Percentiles rank a stretch among this genome's conserved stretches.
Evolutionary conservation across 148 eudicot species (phyloP).

Genomic region (Mesembryanthemum crystallinum): DNA sequence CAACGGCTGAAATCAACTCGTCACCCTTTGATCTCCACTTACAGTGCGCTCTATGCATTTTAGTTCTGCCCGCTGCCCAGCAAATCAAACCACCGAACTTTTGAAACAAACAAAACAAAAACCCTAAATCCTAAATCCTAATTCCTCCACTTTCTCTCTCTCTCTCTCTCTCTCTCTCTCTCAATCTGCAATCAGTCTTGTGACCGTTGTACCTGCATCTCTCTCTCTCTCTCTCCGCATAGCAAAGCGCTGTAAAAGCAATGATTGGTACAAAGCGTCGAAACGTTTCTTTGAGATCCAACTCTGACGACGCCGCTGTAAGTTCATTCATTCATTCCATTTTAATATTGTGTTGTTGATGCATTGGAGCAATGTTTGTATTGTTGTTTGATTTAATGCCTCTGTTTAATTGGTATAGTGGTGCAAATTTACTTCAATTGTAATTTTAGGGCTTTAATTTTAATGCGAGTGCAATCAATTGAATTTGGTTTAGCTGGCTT

Average conservation of each 20-base stretch:
- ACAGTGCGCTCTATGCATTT: too few relatives aligned
- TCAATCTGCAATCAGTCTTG: constrained; percentile 9
- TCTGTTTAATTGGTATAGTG: background rate
- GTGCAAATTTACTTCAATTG: background rate
- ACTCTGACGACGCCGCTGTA: constrained; percentile 36
- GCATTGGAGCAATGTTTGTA: background rate
- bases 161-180: background rate
- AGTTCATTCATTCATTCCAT: constrained; percentile 12
- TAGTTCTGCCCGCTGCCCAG: background rate
- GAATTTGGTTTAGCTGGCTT: background rate
- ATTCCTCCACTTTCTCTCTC: background rate
- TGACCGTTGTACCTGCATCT: background rate
- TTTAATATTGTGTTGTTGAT: background rate
- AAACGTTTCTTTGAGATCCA: constrained; percentile 32
- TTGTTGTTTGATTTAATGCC: background rate
- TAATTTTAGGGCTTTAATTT: background rate
- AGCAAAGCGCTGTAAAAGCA: too few relatives aligned
- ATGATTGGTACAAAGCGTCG: constrained; percentile 51
- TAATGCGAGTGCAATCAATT: background rate
- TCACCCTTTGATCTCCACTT: too few relatives aligned
- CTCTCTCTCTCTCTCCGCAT: constrained; percentile 1
- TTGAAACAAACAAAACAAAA: constrained; percentile 24
- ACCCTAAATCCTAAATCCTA: constrained; percentile 27
- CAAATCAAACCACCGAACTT: background rate
- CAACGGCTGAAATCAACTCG: background rate